Conservation (phyloP, 2,329 filamentous ascomycete species). For the Fusarium poae region DNA sequence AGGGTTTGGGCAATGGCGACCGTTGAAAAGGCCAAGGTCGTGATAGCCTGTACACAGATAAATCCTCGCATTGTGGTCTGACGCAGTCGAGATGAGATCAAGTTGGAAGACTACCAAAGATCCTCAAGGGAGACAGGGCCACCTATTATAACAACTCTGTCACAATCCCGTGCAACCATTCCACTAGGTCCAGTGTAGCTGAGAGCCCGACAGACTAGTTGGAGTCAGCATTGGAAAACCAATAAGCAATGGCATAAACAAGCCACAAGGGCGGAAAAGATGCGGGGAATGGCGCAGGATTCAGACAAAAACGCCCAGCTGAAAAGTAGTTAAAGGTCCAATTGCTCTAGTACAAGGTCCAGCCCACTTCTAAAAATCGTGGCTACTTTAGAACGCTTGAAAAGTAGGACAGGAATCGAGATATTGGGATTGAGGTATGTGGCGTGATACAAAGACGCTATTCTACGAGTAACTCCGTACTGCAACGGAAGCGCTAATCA, state of each 20-base stretch:
- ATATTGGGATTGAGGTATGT: not conserved
- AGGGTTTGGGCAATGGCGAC: constrained; percentile 22
- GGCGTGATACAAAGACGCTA: not conserved
- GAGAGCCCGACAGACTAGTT: not conserved
- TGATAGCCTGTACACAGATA: not conserved
- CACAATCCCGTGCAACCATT: not conserved
- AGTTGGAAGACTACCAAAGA: not conserved
- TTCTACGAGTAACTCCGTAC: not conserved
- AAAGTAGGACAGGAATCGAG: not conserved
- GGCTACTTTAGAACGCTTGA: not conserved
- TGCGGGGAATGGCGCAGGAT: not conserved
- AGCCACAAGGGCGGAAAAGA: constrained; percentile 8
- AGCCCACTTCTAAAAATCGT: not conserved
- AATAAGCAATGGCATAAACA: not conserved
- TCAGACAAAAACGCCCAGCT: not conserved
- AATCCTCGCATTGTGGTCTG: constrained; percentile 9
- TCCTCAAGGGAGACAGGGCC: not conserved
- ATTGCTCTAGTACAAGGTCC: not conserved
- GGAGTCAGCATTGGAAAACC: constrained; percentile 11
- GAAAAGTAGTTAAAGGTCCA: constrained; percentile 7
- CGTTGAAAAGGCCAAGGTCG: constrained; percentile 6
- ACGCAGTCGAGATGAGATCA: accelerated
- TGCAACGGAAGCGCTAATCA: not conserved
- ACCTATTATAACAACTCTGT: not conserved
- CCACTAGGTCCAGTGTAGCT: not conserved